Evolutionary conservation across 768 basidiomycete genomes (phyloP), one percentile per base, ranked within the genome.

Genomic region (Serendipita sp.): DNA sequence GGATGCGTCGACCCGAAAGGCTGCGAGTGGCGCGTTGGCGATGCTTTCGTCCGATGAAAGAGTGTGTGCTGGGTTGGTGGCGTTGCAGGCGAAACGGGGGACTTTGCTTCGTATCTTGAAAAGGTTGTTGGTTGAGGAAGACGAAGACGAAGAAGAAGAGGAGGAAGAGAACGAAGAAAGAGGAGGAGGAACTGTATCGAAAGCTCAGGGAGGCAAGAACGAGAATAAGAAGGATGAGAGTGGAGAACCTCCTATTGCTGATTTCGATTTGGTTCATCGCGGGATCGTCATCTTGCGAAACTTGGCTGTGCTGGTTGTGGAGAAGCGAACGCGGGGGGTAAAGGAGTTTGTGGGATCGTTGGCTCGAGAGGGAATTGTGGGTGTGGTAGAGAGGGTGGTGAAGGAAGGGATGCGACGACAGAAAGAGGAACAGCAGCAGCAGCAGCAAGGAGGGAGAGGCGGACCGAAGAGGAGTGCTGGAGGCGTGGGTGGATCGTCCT

Each of bases 21-120:
- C 95, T 17, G 90, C 94, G 0, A 84, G 89, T 0, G 95, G 94
- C 17, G 88, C 92, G 2, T 75, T 97, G 42, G 92, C 95, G 3
- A 85, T 84, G 30, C 72, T 99, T 62, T 86, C 86, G 1, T 75
- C 78, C 28, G 79, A 83, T 0, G 75, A 78, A 1, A 73, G 74
- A 31, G 83, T 82, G 11, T 92, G 90, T 69, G 70, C 72, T 3
- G 74, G 77, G 2, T 73, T 95, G n/a, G 69, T 84, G 16, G 75
- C 76, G 34, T 78, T 92, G 28, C 83, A 90, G 69, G 73, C 72
- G 45, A 84, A 88, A 63, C 79, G 79, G 33, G 81, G 79, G 64
- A 79, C 82, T 43, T 79, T 84, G 5, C 73, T 90, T n/a, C 71
- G 77, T 2, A 79, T 90, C 60, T 74, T 95, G 44, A 53, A 45